Evolutionary conservation across 257 asterid genomes (phyloP), one percentile per base, ranked within the genome.

Genomic region (Solanum virginianum): DNA sequence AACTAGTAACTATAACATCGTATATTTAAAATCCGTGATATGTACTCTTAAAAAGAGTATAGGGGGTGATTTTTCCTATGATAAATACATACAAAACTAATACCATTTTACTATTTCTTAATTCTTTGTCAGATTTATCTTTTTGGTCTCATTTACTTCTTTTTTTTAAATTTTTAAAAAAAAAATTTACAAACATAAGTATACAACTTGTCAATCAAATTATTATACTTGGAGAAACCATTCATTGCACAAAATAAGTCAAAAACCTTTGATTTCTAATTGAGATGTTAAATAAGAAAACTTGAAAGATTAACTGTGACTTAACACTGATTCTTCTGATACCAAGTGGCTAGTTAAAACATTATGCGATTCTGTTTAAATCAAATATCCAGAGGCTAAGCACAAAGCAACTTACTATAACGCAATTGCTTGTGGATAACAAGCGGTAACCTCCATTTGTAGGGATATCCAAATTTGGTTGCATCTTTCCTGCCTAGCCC

Each of bases 391-490:
- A 70, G 53, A 70, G 79, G 53, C 26, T 10, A 71, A 9, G 79
- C 80, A 41, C 80, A 71, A 41, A 24, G 45, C 82, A 2, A 49
- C 62, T 75, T 82, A 74, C 90, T 91, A 94, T 69, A 95, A 84
- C 17, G 86, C 98, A 45, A 95, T 93, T 20, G 97, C 93, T 84
- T 94, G 98, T 36, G 98, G 94, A 90, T 91, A 84, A 83, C 95
- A 89, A 82, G 89, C 72, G 41, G 84, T 86, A 83, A 95, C 98
- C 93, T 95, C 95, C 97, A 95, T 89, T 32, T 86, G 86, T 87
- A 95, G 66, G 80, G 94, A 93, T 72, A 85, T 91, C 98, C 98
- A 94, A 18, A 94, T 86, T 41, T 91, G 92, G 84, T 91, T 91
- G 88, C 96, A 90, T 24, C 80, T 88, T 84, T 90, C 93, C 88